Evolutionary conservation across 805 yeast genomes (phyloP), one percentile per base, ranked within the genome.

Genomic region (Starmerella stellata): DNA sequence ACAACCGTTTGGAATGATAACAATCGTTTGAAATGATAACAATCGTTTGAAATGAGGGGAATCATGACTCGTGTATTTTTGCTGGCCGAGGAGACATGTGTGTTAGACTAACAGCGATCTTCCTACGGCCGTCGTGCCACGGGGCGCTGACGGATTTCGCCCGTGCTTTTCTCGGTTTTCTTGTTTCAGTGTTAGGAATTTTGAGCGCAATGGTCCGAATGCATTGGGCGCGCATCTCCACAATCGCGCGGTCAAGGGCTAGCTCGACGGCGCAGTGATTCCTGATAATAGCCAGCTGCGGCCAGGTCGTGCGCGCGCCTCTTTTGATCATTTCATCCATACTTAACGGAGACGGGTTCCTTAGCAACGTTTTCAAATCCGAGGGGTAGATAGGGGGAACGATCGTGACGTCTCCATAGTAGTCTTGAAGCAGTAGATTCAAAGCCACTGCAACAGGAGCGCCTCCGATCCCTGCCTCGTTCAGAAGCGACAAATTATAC

Each of bases 231-330:
- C 82, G 65, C 39, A 83, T 55, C 7, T 58, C 52, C n/a, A 75
- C 65, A 9, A 90, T 82, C 7, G 90, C 78, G 42, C 68, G 69
- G 56, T 87, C 96, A 30, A 87, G 61, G 0, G 83, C 78, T 56
- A 87, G 76, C 52, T 87, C 98, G 24, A 83, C 72, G 0, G 90
- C 75, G 57, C 95, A 83, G 52, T 82, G 94, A 55, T 90, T 87
- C 47, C 75, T 69, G 35, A 87, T 81, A 33, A 85, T 66, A 2
- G 93, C 72, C 4, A 90, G 57, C 52, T 81, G 80, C 0, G 95
- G 93, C 95, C 96, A 87, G 0, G 95, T 76, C 0, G 95, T 87
- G 41, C 80, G 63, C 1, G 93, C 90, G 1, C 96, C 98, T 44
- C 92, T 67, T 30, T 74, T 65, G 2, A 77, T 69, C 42, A 79